Conservation (phyloP, 2,329 filamentous ascomycete species). For the Magnaporthiopsis rhizophila region DNA sequence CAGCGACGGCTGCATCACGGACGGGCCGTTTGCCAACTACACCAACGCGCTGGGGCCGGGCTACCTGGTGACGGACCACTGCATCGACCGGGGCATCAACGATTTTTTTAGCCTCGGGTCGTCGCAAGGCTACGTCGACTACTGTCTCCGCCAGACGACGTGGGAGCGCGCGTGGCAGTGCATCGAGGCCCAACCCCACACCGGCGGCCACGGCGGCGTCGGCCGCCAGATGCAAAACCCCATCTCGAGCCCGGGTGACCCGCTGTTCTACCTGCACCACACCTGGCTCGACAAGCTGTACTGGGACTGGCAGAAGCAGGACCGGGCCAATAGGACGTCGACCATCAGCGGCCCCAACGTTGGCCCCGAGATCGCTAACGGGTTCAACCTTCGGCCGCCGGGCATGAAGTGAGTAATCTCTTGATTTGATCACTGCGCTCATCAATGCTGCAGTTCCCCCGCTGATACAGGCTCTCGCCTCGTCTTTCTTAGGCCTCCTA, state of each 20-base stretch:
- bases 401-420: neutral
- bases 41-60: constrained; percentile 14
- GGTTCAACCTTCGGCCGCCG: neutral
- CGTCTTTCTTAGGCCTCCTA: neutral
- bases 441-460: too few species aligned
- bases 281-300: constrained; percentile 13
- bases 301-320: constrained; percentile 14
- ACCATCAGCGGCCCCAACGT: constrained; percentile 5
- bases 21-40: constrained; percentile 16
- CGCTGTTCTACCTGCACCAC: constrained; percentile 11
- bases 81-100: constrained; percentile 14
- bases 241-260: constrained; percentile 14
- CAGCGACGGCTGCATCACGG: constrained; percentile 9
- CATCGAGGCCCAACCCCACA: constrained; percentile 20
- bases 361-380: neutral
- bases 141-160: constrained; percentile 2
- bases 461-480: neutral
- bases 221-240: constrained; percentile 15
- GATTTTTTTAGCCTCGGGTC: constrained; percentile 6
- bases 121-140: constrained; percentile 7
- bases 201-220: constrained; percentile 18
- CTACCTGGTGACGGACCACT: constrained; percentile 12
- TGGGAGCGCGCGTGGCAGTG: constrained; percentile 17
- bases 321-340: constrained; percentile 5
- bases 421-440: neutral